Percentiles rank a stretch among this genome's conserved stretches.
Conservation (phyloP, 306 rosid genomes). For the Ormosia emarginata region DNA sequence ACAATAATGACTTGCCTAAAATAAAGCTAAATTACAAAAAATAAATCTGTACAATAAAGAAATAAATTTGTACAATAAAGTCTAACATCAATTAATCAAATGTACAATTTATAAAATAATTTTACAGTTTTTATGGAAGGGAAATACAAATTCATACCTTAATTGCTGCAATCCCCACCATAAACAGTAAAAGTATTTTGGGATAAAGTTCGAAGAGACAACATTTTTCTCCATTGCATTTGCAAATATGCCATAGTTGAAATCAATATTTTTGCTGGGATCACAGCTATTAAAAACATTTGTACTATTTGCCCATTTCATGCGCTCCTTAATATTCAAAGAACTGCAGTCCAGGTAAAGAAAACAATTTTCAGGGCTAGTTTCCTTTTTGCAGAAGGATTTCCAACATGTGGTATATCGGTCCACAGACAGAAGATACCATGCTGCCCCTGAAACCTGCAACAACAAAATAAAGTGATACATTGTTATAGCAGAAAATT, state of each 20-base stretch:
- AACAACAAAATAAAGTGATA: conserved; percentile 12
- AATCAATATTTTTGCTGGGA: conserved; percentile 36
- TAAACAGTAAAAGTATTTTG: conserved; percentile 78
- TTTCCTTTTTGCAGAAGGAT: conserved; percentile 57
- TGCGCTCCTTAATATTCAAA: conserved; percentile 8
- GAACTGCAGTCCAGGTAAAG: conserved; percentile 67
- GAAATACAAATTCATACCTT: conserved; percentile 52
- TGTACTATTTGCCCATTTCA: conserved; percentile 56
- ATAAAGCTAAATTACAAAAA: too few relatives aligned
- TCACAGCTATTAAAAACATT: conserved; percentile 61
- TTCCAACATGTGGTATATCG: conserved; percentile 90
- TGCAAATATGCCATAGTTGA: conserved; percentile 71
- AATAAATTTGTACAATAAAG: too few relatives aligned
- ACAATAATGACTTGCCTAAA: too few relatives aligned
- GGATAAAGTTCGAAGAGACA: conserved; percentile 58
- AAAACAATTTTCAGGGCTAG: conserved; percentile 39
- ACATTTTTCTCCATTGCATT: conserved; percentile 59
- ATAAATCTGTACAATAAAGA: too few relatives aligned
- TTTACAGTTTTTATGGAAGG: background rate
- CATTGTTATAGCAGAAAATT: conserved; percentile 10
- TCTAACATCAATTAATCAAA: background rate
- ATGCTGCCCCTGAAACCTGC: conserved; percentile 93
- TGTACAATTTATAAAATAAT: conserved; percentile 22
- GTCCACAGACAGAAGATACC: conserved; percentile 91
- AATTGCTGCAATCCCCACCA: conserved; percentile 99